Conservation (phyloP, 768 basidiomycete species). For the Xerocomellus chrysenteron region DNA sequence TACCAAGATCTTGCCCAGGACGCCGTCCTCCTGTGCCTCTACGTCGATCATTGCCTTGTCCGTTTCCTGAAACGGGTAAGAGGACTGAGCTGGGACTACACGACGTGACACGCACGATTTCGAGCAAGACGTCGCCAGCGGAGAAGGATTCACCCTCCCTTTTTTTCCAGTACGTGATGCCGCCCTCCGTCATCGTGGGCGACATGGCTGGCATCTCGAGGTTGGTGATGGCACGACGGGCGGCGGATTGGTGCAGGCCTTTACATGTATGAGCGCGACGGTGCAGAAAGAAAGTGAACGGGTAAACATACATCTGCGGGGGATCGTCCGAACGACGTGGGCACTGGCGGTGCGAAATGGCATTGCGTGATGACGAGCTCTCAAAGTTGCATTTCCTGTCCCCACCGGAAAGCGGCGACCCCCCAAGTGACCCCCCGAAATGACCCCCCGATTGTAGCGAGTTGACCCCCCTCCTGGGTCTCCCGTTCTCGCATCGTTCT, state of each 20-base stretch:
- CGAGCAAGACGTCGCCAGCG: slow-evolving; percentile 83
- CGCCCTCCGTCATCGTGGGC: slow-evolving; percentile 95
- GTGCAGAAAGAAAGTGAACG: neutral
- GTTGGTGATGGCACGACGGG: slow-evolving; percentile 62
- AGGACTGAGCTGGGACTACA: neutral
- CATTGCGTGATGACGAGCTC: slow-evolving; percentile 6
- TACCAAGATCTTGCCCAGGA: slow-evolving; percentile 92
- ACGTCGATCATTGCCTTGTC: slow-evolving; percentile 98
- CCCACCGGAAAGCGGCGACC: slow-evolving; percentile 1
- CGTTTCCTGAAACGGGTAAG: slow-evolving; percentile 61
- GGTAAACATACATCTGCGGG: slow-evolving; percentile 25
- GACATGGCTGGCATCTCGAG: slow-evolving; percentile 97
- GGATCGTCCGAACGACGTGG: slow-evolving; percentile 12
- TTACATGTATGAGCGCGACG: slow-evolving; percentile 2
- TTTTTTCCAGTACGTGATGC: slow-evolving; percentile 89
- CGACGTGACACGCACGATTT: slow-evolving; percentile 62
- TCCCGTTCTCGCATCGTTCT: neutral
- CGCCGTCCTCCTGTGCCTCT: slow-evolving; percentile 95
- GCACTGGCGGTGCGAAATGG: slow-evolving; percentile 11
- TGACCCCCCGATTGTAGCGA: neutral
- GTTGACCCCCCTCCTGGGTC: slow-evolving; percentile 7
- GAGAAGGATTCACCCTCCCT: slow-evolving; percentile 76
- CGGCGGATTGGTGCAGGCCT: slow-evolving; percentile 49
- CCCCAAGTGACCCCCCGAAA: slow-evolving; percentile 13
- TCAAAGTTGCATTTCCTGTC: neutral